A percentile compares a stretch with the other conserved stretches of the same genome.
Evolutionary conservation across 2,329 filamentous ascomycete genomes (phyloP).

Genomic region (Amauroascus niger): DNA sequence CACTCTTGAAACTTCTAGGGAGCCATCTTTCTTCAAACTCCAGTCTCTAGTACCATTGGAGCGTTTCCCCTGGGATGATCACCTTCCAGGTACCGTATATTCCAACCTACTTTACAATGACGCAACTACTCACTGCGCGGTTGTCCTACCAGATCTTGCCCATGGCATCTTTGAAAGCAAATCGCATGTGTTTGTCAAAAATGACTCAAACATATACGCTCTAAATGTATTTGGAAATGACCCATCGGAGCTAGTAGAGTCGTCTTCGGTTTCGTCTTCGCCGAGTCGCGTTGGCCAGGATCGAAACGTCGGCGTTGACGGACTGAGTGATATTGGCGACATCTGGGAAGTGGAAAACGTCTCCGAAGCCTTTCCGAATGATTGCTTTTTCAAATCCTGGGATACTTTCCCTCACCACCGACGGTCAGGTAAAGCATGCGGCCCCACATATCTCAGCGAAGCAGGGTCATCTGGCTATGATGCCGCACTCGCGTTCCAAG

Average conservation of each 20-base stretch:
- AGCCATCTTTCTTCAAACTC: conserved; percentile 31
- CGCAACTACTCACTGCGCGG: not conserved
- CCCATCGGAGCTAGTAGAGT: conserved; percentile 19
- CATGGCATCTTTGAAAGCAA: conserved; percentile 22
- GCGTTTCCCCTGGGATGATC: conserved; percentile 28
- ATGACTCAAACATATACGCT: conserved; percentile 25
- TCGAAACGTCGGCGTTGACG: conserved; percentile 19
- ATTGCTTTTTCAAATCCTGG: conserved; percentile 31
- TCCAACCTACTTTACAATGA: not conserved
- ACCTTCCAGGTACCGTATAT: conserved; percentile 25
- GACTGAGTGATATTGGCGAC: conserved; percentile 21
- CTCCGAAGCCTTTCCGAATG: conserved; percentile 12
- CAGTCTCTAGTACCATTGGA: conserved; percentile 31
- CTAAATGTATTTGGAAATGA: conserved; percentile 28
- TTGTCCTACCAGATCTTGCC: conserved; percentile 19
- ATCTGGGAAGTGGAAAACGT: conserved; percentile 30
- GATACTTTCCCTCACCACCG: conserved; percentile 30
- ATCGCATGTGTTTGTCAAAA: conserved; percentile 19
- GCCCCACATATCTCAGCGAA: conserved; percentile 38
- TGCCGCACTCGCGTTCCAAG: conserved; percentile 27
- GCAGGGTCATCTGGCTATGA: conserved; percentile 34
- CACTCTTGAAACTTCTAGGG: conserved; percentile 30
- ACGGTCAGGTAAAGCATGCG: conserved; percentile 23
- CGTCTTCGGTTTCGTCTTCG: conserved; percentile 17
- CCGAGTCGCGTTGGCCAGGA: conserved; percentile 19